Evolutionary conservation across 2,329 filamentous ascomycete species (phyloP).

Genomic region (Penicillium expansum): DNA sequence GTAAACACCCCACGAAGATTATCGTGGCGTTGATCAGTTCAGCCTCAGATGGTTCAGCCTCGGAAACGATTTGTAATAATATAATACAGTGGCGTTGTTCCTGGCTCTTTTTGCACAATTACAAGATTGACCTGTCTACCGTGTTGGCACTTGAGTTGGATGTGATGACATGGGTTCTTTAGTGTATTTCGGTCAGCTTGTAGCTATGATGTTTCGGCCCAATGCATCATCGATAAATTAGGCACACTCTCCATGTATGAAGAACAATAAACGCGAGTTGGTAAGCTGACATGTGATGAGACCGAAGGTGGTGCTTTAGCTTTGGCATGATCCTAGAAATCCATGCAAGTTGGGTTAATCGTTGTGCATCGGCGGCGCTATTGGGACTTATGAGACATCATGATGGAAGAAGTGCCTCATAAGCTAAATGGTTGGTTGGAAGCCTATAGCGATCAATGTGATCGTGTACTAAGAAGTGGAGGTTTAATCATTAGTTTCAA

Average conservation of each 20-base stretch:
- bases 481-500: neutral
- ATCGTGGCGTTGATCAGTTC: neutral
- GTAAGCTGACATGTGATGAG: slow-evolving; percentile 15
- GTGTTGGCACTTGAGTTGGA: neutral
- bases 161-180: neutral
- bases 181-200: neutral
- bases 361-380: neutral
- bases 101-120: neutral
- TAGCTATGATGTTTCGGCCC: neutral
- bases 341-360: slow-evolving; percentile 1
- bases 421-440: neutral
- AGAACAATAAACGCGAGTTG: neutral
- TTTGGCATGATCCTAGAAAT: neutral
- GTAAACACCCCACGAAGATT: neutral
- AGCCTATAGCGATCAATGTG: neutral
- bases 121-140: neutral
- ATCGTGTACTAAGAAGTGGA: neutral
- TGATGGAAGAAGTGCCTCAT: neutral
- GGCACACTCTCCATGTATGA: neutral
- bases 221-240: neutral
- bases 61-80: neutral
- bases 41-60: neutral
- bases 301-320: neutral
- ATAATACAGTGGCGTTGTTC: neutral
- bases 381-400: slow-evolving; percentile 3